Evolutionary conservation across 306 rosid genomes (phyloP), one percentile per base, ranked within the genome.

Genomic region (Castanospermum australe): DNA sequence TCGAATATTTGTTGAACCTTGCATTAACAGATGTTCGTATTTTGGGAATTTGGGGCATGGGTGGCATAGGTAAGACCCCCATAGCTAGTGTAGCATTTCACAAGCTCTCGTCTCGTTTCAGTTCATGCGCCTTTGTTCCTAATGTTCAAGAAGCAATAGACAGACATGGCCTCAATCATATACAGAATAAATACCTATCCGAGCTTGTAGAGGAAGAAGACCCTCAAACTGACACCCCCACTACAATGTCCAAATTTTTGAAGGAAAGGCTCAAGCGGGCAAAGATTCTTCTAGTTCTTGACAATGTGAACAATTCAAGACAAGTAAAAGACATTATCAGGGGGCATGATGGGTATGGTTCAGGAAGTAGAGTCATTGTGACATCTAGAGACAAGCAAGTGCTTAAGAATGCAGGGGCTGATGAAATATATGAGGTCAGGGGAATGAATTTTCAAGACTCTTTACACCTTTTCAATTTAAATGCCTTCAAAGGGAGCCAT

Each of bases 201-300:
- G 10, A 22, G 4, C 3, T 57, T 6, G 4, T 13, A 28, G 36
- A 24, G 64, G 32, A 28, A 57, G 36, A 57, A 11, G 25, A 22
- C 13, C 3, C n/a, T n/a, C n/a, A n/a, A n/a, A n/a, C n/a, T n/a
- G n/a, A n/a, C 4, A 24, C 36, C 12, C 1, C 32, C 32, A 7
- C 25, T 0, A 1, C 8, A 39, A 44, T 36, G 13, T 47, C 17
- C 1, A 48, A 22, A 0, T 2, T 22, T 11, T 1, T 6, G 47
- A 6, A 20, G 0, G 32, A 28, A 28, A 28, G 51, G 25, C 32
- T 80, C 20, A 1, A 18, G 14, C 0, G n/a, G 8, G 56, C 5
- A 12, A 67, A 10, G 24, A 42, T 73, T 30, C 80, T 81, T 33
- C 57, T 81, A 5, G 5, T 81, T 30, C 76, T 81, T 15, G 80